A percentile compares a stretch with the other conserved stretches of the same genome.
Evolutionary conservation across 495 filamentous ascomycete genomes (phyloP).

Genomic region (Podospora pseudocomata): DNA sequence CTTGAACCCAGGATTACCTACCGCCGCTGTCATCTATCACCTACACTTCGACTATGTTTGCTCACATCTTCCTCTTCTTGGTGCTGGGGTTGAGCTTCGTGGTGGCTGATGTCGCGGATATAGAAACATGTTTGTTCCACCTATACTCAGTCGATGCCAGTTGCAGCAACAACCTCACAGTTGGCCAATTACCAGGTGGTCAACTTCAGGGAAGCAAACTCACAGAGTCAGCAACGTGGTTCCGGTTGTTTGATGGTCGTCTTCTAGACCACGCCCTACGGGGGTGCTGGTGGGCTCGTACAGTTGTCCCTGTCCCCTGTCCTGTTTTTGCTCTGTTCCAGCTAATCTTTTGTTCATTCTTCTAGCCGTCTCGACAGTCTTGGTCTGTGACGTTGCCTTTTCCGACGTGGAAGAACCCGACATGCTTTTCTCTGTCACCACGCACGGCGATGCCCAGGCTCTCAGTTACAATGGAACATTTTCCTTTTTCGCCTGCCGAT

Average conservation of each 20-base stretch:
- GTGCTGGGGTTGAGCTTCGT: not conserved
- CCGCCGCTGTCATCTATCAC: not conserved
- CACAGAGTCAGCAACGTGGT: not conserved
- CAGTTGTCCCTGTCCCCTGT: not conserved
- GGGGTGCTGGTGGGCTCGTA: constrained; percentile 21
- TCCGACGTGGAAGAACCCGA: constrained; percentile 5
- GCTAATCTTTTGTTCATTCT: not conserved
- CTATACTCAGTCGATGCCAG: not conserved
- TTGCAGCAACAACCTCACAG: not conserved
- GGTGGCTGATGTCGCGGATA: not conserved
- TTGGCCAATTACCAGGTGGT: constrained; percentile 9
- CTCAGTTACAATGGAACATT: constrained; percentile 7
- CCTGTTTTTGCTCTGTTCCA: not conserved
- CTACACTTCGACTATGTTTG: not conserved
- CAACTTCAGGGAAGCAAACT: constrained; percentile 1
- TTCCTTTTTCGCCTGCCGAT: constrained; percentile 15
- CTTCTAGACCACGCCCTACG: not conserved
- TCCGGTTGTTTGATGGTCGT: not conserved
- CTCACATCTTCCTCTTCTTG: not conserved
- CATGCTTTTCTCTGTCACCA: not conserved
- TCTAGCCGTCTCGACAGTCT: constrained; percentile 9
- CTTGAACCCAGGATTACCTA: not conserved
- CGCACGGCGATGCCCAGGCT: not conserved
- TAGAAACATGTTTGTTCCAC: not conserved
- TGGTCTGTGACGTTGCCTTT: constrained; percentile 9